Conservation (phyloP, 2,329 filamentous ascomycete species). For the Albifimbria verrucaria region DNA sequence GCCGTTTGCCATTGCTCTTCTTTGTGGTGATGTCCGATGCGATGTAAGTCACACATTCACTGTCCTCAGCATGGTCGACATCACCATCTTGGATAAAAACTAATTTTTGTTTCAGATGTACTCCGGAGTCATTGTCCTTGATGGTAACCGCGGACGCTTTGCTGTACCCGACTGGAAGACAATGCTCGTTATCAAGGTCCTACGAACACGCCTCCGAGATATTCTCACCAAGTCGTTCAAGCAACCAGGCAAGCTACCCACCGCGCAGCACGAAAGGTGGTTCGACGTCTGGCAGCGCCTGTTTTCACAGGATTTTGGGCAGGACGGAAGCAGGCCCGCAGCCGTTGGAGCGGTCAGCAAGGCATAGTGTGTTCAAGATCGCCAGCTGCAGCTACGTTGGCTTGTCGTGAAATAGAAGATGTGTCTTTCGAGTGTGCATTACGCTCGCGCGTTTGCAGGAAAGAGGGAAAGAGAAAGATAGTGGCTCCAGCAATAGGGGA, state of each 20-base stretch:
- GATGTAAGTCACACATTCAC: conserved; percentile 53
- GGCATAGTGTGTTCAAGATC: conserved; percentile 15
- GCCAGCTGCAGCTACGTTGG: not conserved
- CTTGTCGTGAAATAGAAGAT: not conserved
- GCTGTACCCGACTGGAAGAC: conserved; percentile 85
- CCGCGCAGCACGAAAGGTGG: conserved; percentile 69
- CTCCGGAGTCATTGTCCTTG: conserved; percentile 80
- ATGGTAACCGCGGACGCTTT: conserved; percentile 84
- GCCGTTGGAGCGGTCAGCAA: conserved; percentile 22
- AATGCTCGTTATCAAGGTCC: conserved; percentile 80
- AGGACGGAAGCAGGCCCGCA: conserved; percentile 20
- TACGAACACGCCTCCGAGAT: conserved; percentile 71
- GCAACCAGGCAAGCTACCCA: conserved; percentile 58
- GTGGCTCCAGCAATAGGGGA: too few species aligned
- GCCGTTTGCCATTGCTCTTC: conserved; percentile 75
- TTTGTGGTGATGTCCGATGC: conserved; percentile 86
- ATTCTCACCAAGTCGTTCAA: conserved; percentile 71
- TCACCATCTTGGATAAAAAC: too few species aligned
- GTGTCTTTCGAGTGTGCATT: not conserved
- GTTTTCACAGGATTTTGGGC: conserved; percentile 52
- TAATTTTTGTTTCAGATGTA: conserved; percentile 58
- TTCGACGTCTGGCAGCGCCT: conserved; percentile 71
- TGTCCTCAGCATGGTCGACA: not conserved
- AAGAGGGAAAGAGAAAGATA: too few species aligned
- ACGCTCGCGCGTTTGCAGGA: too few species aligned